Evolutionary conservation across 2,329 filamentous ascomycete genomes (phyloP), one percentile per base, ranked within the genome.

Genomic region (Beauveria pseudobassiana): DNA sequence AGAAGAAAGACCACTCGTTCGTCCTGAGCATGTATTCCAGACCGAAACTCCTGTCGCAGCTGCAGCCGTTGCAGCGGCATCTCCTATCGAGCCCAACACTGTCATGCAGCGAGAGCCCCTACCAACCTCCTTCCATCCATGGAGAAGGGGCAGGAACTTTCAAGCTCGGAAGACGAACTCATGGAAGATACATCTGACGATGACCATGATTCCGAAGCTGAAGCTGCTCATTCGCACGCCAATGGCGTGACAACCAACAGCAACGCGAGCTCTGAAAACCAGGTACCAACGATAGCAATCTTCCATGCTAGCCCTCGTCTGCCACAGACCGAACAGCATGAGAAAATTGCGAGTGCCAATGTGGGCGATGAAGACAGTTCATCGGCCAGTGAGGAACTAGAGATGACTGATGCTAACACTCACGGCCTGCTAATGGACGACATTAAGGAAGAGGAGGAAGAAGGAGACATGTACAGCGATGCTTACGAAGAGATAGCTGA

Each of bases 401-500:
- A 50, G 3, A 12, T 69, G 10, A 61, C 63, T 7, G 61, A 64
- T 50, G 22, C 22, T n/a, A 34, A 60, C 18, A 14, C 34, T 3
- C 51, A 43, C 24, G 49, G 42, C 3, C 64, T 68, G 5, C 64
- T 65, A 10, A 75, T 76, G 67, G 68, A 72, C 45, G 70, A 74
- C 45, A 76, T 74, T 16, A 74, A 74, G n/a, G 71, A 77, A 1
- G 77, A 82, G n/a, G 76, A 72, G 5, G 70, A 71, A 2, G 83
- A 86, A 43, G 48, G 12, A 61, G 75, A 75, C 64, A 80, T 90
- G 26, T 93, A 90, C 70, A 91, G 87, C 65, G 90, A 93, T 72
- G 89, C 89, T 1, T 87, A 87, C 59, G 90, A 93, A 72, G 87
- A 91, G 63, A 76, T 88, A 0, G 84, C 83, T 0, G 86, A 90